Evolutionary conservation across 495 filamentous ascomycete genomes (phyloP), one percentile per base, ranked within the genome.

Genomic region (Hypoxylon cercidicola): DNA sequence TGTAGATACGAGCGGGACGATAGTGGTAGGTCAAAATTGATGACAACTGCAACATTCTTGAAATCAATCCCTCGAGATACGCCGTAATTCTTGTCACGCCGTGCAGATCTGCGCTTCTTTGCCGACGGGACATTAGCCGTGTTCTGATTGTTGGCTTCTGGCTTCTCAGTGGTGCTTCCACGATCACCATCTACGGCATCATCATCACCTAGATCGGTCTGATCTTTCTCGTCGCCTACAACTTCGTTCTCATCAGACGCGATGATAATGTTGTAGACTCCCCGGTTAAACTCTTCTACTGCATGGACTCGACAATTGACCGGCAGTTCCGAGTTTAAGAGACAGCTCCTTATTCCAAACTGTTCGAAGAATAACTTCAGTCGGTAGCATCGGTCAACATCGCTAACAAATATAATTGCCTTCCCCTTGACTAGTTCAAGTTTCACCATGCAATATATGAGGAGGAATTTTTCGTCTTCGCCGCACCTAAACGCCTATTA

Each of bases 281-380:
- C 90, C 80, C 91, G 90, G 79, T 98, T 99, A 79, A 98, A 99
- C 74, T 98, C 92, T 69, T 99, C 89, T 9, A 99, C 93, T 23
- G 96, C 90, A 77, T 98, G 95, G 41, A 97, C 86, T 16, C 95
- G 84, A 6, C 91, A 93, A 64, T 97, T 96, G 62, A 97, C 89
- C 3, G 95, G 95, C 15, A 99, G 78, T 71, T 99, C 93, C 4
- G 92, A 95, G 75, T 99, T 99, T 32, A 99, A 80, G 11, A 99
- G 89, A 75, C 94, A 97, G 73, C 89, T 92, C 74, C 90, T 90
- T 71, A 97, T 92, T 20, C 92, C 93, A 66, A 99, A 98, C 70
- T 98, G 96, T 74, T 98, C 96, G 12, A 99, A 84, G 73, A 95
- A 98, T 9, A 99, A 84, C 78, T 97, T 98, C 28, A 98, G 79